Evolutionary conservation across 805 yeast genomes (phyloP).

Genomic region (Candida ulmi): DNA sequence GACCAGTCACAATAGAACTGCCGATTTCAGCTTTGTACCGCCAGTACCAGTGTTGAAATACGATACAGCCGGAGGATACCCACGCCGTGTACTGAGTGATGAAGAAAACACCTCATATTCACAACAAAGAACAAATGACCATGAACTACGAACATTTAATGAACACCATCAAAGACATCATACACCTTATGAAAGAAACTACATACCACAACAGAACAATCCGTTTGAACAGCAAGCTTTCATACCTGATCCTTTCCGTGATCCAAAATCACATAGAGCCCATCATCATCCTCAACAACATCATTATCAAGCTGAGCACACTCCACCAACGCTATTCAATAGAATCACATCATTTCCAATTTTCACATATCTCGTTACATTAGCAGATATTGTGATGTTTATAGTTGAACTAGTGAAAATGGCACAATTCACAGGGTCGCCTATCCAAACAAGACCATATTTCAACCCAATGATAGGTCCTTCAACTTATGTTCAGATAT

Average conservation of each 20-base stretch:
- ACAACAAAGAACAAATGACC: no score
- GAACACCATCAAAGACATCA: no score
- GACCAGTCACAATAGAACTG: not conserved
- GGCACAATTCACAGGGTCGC: conserved; percentile 55
- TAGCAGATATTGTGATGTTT: conserved; percentile 49
- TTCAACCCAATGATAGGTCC: conserved; percentile 82
- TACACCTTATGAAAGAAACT: no score
- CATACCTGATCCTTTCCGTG: not conserved
- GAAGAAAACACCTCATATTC: not conserved
- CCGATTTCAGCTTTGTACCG: not conserved
- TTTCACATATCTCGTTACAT: conserved; percentile 22
- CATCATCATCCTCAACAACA: no score
- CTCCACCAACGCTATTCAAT: no score
- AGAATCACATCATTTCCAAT: conserved; percentile 7
- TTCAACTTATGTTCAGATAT: conserved; percentile 56
- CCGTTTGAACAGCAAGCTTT: no score
- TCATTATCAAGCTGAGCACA: no score
- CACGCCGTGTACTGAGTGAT: not conserved
- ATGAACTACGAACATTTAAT: no score
- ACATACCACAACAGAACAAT: no score
- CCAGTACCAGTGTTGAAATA: not conserved
- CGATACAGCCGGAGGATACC: not conserved
- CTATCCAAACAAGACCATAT: conserved; percentile 63
- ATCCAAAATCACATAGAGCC: not conserved
- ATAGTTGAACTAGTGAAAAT: conserved; percentile 54